Conservation (phyloP, 2,329 filamentous ascomycete genomes). For the Xylaria sp. region DNA sequence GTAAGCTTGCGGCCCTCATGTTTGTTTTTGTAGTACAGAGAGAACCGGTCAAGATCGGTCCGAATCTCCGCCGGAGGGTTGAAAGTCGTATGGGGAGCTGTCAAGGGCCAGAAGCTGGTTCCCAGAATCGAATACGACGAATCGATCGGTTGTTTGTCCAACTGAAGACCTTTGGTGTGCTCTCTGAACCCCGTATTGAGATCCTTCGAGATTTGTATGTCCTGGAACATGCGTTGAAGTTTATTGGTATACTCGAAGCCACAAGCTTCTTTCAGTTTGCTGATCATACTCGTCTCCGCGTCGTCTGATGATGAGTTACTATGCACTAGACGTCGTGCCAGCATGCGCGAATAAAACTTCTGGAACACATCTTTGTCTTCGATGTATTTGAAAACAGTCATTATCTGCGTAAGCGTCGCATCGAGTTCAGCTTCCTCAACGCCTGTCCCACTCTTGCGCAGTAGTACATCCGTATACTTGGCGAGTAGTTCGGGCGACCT, state of each 20-base stretch:
- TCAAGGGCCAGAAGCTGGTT: constrained; percentile 96
- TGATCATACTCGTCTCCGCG: constrained; percentile 99
- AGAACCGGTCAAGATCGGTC: constrained; percentile 87
- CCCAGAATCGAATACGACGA: constrained; percentile 91
- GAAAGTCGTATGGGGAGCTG: constrained; percentile 85
- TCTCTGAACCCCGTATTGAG: constrained; percentile 89
- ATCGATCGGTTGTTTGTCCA: constrained; percentile 75
- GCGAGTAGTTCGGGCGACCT: constrained; percentile 93
- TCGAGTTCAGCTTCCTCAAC: constrained; percentile 95
- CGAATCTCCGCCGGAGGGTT: constrained; percentile 84
- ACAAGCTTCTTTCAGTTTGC: constrained; percentile 97
- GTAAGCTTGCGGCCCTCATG: constrained; percentile 95
- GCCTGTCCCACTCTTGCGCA: constrained; percentile 91
- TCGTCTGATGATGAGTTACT: constrained; percentile 96
- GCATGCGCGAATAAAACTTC: constrained; percentile 97
- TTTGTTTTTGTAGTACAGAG: constrained; percentile 92
- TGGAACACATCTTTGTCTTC: constrained; percentile 99
- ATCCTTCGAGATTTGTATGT: constrained; percentile 99
- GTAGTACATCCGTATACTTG: constrained; percentile 90
- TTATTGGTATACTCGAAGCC: constrained; percentile 99
- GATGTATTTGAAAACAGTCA: constrained; percentile 99
- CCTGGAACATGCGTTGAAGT: constrained; percentile 99
- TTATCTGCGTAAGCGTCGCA: constrained; percentile 85
- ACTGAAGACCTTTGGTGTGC: constrained; percentile 68
- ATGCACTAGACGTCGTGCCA: constrained; percentile 92